phyloP scores from a whole-genome alignment of 306 rosid species.

The Prosopis cineraria region DNA sequence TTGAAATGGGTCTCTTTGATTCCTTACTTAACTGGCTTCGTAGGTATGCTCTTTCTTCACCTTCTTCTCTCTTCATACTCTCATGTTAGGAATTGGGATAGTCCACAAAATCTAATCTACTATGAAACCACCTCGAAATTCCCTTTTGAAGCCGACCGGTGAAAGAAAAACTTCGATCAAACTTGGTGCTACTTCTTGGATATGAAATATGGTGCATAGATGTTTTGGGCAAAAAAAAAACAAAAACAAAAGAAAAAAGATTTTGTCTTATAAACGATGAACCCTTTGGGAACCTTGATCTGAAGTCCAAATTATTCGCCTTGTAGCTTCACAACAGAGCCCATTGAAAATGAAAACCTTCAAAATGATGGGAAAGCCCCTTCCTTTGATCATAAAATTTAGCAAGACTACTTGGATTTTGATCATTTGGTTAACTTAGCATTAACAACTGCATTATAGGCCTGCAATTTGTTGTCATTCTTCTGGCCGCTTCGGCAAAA shows the following conservation, averaged over 20 bases:
- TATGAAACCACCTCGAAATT: background rate
- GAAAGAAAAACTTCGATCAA: background rate
- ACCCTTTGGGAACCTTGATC: background rate
- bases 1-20: conserved; percentile 85
- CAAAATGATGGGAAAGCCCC: background rate
- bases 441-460: background rate
- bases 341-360: background rate
- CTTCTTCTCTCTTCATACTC: background rate
- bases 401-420: background rate
- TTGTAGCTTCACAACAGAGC: background rate
- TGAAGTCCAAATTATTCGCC: background rate
- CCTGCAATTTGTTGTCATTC: background rate
- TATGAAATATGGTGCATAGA: background rate
- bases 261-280: background rate
- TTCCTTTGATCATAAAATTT: background rate
- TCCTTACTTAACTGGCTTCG: conserved; percentile 93
- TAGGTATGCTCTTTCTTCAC: conserved; percentile 46
- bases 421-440: background rate
- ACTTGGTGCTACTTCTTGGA: background rate
- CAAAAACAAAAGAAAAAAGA: too few species aligned
- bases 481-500: background rate
- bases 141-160: background rate
- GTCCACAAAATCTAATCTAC: background rate
- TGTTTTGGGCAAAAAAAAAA: too few species aligned
- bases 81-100: background rate